A percentile compares a stretch with the other conserved stretches of the same genome.
These are phyloP conservation scores for Verticillium nubilum DNA, from an alignment of 2,329 filamentous ascomycete species.

Conservation along the genomic window DNA sequence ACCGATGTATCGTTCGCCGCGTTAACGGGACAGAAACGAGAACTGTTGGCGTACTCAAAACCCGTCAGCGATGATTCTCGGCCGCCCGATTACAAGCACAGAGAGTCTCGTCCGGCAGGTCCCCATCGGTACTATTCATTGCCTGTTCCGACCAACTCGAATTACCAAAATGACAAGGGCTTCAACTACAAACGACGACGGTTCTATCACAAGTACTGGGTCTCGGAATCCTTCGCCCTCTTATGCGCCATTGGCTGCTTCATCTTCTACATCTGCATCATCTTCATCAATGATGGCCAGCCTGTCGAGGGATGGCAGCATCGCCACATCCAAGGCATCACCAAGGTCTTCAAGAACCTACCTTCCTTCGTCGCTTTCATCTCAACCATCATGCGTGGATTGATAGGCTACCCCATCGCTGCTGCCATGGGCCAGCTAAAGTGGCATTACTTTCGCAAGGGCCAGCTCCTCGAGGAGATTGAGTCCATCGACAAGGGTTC, in stretches of 20 bases:
- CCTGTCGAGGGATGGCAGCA: neutral
- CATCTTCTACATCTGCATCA: neutral
- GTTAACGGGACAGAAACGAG: neutral
- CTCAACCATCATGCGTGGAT: neutral
- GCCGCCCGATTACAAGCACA: neutral
- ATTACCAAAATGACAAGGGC: neutral
- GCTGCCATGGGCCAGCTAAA: slow-evolving; percentile 1
- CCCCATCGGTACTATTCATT: neutral
- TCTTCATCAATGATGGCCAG: neutral
- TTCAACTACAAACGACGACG: neutral
- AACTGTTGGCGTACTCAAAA: neutral
- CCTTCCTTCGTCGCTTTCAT: neutral
- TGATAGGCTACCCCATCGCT: neutral
- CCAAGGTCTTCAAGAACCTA: neutral
- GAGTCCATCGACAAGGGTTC: slow-evolving; percentile 1
- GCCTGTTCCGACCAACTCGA: neutral
- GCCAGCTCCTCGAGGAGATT: neutral
- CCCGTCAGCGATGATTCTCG: neutral
- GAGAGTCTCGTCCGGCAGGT: neutral
- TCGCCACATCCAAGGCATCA: neutral
- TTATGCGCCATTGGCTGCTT: neutral
- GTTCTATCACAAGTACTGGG: neutral
- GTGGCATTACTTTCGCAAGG: neutral
- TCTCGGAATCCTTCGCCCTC: neutral
- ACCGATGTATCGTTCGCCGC: neutral